Conservation (phyloP, 345 rosid species). For the Eucalyptus victrix region DNA sequence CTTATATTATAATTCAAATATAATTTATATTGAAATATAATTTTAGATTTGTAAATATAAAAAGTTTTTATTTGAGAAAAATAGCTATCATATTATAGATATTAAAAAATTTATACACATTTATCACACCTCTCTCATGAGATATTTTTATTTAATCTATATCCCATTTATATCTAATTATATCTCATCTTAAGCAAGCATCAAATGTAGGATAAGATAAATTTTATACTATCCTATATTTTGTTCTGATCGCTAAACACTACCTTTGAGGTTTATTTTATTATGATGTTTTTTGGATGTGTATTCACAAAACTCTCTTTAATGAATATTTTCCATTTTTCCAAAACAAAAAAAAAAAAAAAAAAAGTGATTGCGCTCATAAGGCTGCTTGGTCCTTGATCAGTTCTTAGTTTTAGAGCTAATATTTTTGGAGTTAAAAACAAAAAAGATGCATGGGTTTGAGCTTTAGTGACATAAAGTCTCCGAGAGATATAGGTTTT, state of each 20-base stretch:
- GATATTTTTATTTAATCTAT: too few relatives aligned
- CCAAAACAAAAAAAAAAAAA: not conserved
- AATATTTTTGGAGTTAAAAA: not conserved
- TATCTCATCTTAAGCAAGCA: too few relatives aligned
- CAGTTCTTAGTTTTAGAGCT: not conserved
- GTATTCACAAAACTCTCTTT: not conserved
- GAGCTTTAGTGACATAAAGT: not conserved
- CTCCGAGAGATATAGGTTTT: not conserved
- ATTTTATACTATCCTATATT: too few relatives aligned
- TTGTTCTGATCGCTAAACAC: fast-evolving
- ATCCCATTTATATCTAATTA: too few relatives aligned
- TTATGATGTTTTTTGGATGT: not conserved
- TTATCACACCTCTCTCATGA: too few relatives aligned
- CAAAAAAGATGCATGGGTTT: not conserved
- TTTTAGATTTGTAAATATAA: too few relatives aligned
- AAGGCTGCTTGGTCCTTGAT: not conserved
- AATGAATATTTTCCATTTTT: not conserved
- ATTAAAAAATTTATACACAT: too few relatives aligned
- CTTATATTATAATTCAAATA: too few relatives aligned
- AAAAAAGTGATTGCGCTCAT: not conserved
- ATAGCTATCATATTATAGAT: too few relatives aligned
- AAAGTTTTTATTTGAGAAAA: too few relatives aligned
- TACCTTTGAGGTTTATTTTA: not conserved
- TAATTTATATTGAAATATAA: too few relatives aligned
- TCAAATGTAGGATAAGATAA: too few relatives aligned